Base-by-base conservation (phyloP, 495 filamentous ascomycete genomes). In the Wilcoxina mikolae region DNA sequence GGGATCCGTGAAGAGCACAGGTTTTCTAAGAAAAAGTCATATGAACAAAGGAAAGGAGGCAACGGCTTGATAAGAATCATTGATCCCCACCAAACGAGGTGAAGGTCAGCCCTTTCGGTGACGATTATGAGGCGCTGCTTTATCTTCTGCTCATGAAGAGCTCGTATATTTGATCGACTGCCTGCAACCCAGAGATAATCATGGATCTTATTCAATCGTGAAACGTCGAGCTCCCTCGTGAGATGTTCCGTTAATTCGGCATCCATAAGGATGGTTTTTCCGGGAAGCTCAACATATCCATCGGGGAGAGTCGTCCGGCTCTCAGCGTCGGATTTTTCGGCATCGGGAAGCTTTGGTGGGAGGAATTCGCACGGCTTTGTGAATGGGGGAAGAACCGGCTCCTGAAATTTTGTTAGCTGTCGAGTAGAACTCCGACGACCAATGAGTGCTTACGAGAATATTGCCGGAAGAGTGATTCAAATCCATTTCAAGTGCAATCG, bases 21-120 rank as follows among this genome's bases (percentile, higher is more conserved):
- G 39, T 67, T 51, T 0, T 33, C 3, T 11, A 49, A 3, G 74
- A 78, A 80, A 56, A 80, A 77, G 2, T 49, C 58, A 12, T 62
- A 42, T 0, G 60, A 66, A 17, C 73, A 67, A 1, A 81, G 69
- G 57, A 70, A 79, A 4, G 46, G 12, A 0, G 78, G 78, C 0
- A 82, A 53, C 2, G 78, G 78, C 49, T 80, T 82, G 51, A 81
- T 62, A 60, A 71, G 78, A 20, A 81, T 73, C 1, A 61, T 52
- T n/a, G 69, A 55, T 24, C 74, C 53, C 31, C 59, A 56, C 78
- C 76, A 82, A n/a, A 80, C 67, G 0, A 80, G 70, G 54, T 83
- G 78, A 7, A 80, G 62, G 3, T 69, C 60, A 0, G 70, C 64
- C 22, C 74, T 47, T 48, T 83, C 77, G 2, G 68, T 69, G 10